Evolutionary conservation across 164 flowering plant species (phyloP), one percentile per base, ranked within the genome.

Genomic region (Stephania cephalantha): DNA sequence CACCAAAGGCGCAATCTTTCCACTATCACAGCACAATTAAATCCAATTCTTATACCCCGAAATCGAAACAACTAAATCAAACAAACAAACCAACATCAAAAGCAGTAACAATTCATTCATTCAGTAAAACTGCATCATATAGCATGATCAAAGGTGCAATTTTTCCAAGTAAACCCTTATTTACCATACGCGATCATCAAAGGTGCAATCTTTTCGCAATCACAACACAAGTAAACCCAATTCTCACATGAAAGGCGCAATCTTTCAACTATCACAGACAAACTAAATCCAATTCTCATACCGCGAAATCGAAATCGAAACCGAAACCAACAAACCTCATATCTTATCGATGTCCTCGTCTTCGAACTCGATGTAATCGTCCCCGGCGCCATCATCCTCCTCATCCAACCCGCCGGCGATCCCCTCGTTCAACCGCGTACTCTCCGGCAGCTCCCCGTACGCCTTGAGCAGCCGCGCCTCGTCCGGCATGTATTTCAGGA

Each of bases 261-360:
- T 2, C 42, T 35, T 35, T 35, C 42, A 35, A 35, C 3, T 35
- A 35, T 35, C 4, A 35, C 42, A 35, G 42, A 35, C 42, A 2
- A 35, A 35, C 42, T 35, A 50, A 50, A 10, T 50, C 11, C 15
- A 11, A 50, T 50, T 15, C 15, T 50, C 15, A 10, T 15, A 50
- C 15, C 3, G 11, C 12, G 12, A 50, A 15, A 15, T 50, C 55
- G 11, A 15, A 50, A 50, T 10, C 55, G 55, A 50, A 50, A 50
- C 55, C 11, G 13, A 44, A 25, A 22, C 42, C 42, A 29, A 67
- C 69, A 74, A 79, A 74, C 74, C 77, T 75, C 74, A 89, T 55
- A 89, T 87, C 69, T 84, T 86, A 69, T 87, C 92, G 68, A 89
- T 89, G 73, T 87, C 90, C 72, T 89, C 92, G 20, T 87, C 90